Conservation (phyloP, 2,329 filamentous ascomycete species). For the Rosellinia necatrix region DNA sequence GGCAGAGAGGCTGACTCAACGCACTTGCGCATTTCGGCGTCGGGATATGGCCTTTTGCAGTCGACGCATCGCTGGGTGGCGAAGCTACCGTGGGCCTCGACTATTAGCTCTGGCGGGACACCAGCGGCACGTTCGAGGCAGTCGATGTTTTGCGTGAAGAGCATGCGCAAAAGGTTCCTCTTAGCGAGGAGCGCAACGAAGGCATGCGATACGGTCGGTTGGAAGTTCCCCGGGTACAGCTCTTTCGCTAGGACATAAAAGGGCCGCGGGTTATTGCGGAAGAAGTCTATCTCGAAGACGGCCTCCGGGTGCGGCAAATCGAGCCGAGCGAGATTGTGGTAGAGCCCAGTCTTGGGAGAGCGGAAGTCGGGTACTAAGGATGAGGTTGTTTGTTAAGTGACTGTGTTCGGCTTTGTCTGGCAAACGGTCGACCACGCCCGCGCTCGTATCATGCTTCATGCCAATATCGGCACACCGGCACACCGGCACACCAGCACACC, state of each 20-base stretch:
- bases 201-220: conserved; percentile 85
- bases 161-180: conserved; percentile 78
- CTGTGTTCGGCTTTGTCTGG: not conserved
- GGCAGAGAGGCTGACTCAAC: conserved; percentile 73
- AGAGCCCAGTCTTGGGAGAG: conserved; percentile 89
- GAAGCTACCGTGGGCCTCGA: conserved; percentile 96
- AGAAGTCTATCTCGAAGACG: conserved; percentile 92
- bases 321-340: conserved; percentile 85
- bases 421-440: too few relatives aligned
- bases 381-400: not conserved
- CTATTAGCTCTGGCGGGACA: conserved; percentile 76
- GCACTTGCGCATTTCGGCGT: conserved; percentile 72
- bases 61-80: conserved; percentile 90
- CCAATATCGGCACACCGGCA: too few relatives aligned
- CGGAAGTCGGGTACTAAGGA: conserved; percentile 84
- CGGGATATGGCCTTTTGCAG: conserved; percentile 74
- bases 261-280: conserved; percentile 79
- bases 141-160: conserved; percentile 98
- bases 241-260: conserved; percentile 94
- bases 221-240: conserved; percentile 86
- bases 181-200: conserved; percentile 83
- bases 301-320: conserved; percentile 89
- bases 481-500: too few relatives aligned
- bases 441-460: too few relatives aligned
- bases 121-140: conserved; percentile 89